Conservation (phyloP, 306 rosid species). For the Macrotyloma uniflorum region DNA sequence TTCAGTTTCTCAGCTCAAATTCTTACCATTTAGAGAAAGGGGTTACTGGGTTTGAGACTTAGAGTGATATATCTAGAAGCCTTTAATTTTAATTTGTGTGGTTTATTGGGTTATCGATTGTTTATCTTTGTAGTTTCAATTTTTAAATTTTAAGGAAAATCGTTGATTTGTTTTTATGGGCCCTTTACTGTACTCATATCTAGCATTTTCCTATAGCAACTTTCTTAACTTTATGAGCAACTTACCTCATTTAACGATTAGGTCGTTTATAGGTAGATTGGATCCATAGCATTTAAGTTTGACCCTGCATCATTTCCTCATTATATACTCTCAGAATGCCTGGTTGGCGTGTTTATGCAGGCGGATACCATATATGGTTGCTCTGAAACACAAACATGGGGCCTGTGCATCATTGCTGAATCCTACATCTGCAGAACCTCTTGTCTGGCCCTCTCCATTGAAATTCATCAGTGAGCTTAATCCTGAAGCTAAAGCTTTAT, state of each 20-base stretch:
- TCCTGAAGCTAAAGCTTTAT: conserved; percentile 80
- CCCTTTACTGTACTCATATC: neutral
- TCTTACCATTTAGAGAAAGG: neutral
- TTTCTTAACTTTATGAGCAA: conserved; percentile 2
- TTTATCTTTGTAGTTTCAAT: neutral
- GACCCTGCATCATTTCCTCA: conserved; percentile 7
- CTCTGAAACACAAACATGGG: conserved; percentile 77
- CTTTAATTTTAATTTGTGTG: neutral
- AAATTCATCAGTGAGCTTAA: conserved; percentile 92
- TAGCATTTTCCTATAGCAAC: conserved; percentile 15
- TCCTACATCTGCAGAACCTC: conserved; percentile 96
- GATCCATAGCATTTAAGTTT: conserved; percentile 20
- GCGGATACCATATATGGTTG: conserved; percentile 84
- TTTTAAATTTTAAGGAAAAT: conserved; percentile 6
- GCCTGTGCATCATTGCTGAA: conserved; percentile 83
- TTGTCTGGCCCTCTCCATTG: conserved; percentile 97
- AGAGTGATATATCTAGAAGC: neutral
- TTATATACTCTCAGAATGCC: conserved; percentile 2
- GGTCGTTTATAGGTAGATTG: neutral
- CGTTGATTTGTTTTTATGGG: conserved; percentile 26
- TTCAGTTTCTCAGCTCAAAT: neutral
- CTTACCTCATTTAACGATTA: conserved; percentile 7
- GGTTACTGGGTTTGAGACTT: neutral
- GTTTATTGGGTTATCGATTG: neutral
- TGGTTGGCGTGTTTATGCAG: conserved; percentile 51